Conservation (phyloP, 495 filamentous ascomycete species). For the Tuber umbilicatum region DNA sequence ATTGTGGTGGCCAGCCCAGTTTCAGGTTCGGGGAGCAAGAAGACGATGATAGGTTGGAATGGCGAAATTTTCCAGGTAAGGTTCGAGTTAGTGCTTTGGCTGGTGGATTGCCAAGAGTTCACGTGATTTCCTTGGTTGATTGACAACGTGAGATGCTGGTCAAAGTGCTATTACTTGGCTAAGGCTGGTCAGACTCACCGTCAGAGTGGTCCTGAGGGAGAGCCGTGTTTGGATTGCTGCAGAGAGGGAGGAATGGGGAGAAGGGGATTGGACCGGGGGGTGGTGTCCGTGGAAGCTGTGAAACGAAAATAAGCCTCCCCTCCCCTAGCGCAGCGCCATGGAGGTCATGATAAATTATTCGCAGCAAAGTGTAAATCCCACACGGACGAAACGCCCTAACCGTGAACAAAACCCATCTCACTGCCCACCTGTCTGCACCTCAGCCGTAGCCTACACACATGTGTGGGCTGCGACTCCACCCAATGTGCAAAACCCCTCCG, state of each 20-base stretch:
- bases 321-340: background rate
- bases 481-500: background rate
- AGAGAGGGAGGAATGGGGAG: background rate
- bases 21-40: background rate
- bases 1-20: background rate
- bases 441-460: background rate
- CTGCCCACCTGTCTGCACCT: background rate
- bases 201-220: background rate
- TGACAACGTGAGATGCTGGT: background rate
- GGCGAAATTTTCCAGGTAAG: background rate
- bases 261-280: background rate
- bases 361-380: slow-evolving; percentile 1
- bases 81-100: background rate
- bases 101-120: background rate
- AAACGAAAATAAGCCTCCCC: background rate
- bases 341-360: background rate
- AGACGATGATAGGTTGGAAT: background rate
- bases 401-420: background rate
- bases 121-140: background rate
- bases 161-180: background rate
- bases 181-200: background rate
- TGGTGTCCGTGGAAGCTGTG: background rate
- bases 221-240: background rate
- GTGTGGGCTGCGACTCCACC: background rate
- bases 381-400: background rate